Evolutionary conservation across 441 rosid species (phyloP).

Genomic region (Bruguiera hainesii): DNA sequence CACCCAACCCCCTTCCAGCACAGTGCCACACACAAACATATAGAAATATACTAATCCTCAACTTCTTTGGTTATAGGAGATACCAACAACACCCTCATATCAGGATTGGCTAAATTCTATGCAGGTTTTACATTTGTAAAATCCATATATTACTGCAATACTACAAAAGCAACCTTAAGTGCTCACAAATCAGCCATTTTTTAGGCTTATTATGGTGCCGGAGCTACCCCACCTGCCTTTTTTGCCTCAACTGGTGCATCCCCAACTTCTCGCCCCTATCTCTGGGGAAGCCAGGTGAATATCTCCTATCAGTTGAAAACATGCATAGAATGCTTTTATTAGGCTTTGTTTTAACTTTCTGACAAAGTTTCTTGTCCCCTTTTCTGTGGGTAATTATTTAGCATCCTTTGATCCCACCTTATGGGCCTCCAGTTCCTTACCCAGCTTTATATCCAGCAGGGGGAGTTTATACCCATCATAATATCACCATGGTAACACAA

Average conservation of each 20-base stretch:
- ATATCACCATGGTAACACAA: constrained; percentile 60
- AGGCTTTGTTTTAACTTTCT: not conserved
- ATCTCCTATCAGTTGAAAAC: constrained; percentile 6
- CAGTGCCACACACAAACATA: not conserved
- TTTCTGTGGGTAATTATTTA: constrained; percentile 33
- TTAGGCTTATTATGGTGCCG: constrained; percentile 91
- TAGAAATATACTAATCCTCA: constrained; percentile 5
- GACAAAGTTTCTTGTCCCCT: constrained; percentile 8
- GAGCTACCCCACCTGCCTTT: constrained; percentile 79
- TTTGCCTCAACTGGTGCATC: constrained; percentile 87
- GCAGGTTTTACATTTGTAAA: constrained; percentile 55
- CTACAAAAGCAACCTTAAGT: constrained; percentile 10
- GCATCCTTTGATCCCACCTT: constrained; percentile 90
- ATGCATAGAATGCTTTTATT: not conserved
- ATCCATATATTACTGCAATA: constrained; percentile 3
- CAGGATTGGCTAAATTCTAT: constrained; percentile 89
- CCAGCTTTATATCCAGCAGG: constrained; percentile 91
- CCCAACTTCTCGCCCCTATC: constrained; percentile 83
- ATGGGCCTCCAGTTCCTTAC: constrained; percentile 95
- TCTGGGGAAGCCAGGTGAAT: constrained; percentile 93
- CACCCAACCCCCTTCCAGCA: too few relatives aligned
- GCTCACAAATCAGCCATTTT: constrained; percentile 30
- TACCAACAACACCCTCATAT: constrained; percentile 62
- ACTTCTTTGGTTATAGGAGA: constrained; percentile 45
- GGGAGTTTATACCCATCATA: constrained; percentile 86